These are phyloP conservation scores for Cadophora sp. DNA, from an alignment of 2,329 filamentous ascomycete species.

Conservation along the genomic window DNA sequence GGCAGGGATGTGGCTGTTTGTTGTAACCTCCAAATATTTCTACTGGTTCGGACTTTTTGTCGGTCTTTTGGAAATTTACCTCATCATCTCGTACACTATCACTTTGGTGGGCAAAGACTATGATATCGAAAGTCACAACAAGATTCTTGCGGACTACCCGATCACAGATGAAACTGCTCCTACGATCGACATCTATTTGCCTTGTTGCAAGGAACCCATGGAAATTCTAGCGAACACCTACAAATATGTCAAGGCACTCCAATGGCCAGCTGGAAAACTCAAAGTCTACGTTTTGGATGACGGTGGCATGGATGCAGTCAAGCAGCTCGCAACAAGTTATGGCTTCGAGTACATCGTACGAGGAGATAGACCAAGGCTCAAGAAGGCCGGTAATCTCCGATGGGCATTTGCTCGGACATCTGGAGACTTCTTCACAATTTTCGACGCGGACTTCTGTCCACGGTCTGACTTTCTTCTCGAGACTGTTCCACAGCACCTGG, in stretches of 20 bases:
- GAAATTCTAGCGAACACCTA: conserved; percentile 24
- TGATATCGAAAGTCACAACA: conserved; percentile 24
- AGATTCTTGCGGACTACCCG: conserved; percentile 14
- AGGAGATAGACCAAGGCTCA: conserved; percentile 21
- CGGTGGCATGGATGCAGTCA: conserved; percentile 19
- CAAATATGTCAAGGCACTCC: conserved; percentile 22
- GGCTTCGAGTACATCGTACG: conserved; percentile 23
- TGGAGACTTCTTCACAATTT: conserved; percentile 23
- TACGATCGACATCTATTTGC: conserved; percentile 21
- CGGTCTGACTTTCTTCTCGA: conserved; percentile 21
- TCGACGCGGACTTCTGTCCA: conserved; percentile 25
- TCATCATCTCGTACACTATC: conserved; percentile 25
- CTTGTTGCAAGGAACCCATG: conserved; percentile 23
- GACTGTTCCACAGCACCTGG: conserved; percentile 21
- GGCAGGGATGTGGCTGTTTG: conserved; percentile 24
- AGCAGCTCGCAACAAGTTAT: conserved; percentile 17
- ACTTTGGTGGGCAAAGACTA: conserved; percentile 24
- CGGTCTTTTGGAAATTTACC: conserved; percentile 22
- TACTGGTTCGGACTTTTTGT: conserved; percentile 23
- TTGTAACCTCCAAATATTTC: conserved; percentile 18
- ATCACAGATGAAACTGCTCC: conserved; percentile 19
- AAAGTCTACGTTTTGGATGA: conserved; percentile 27
- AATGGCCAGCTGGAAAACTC: conserved; percentile 23
- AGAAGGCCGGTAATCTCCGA: conserved; percentile 25
- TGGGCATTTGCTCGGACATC: conserved; percentile 21